Percentiles rank a stretch among this genome's conserved stretches.
Conservation (phyloP, 108 stramenopile genomes). For the Epithemia pelagica region DNA sequence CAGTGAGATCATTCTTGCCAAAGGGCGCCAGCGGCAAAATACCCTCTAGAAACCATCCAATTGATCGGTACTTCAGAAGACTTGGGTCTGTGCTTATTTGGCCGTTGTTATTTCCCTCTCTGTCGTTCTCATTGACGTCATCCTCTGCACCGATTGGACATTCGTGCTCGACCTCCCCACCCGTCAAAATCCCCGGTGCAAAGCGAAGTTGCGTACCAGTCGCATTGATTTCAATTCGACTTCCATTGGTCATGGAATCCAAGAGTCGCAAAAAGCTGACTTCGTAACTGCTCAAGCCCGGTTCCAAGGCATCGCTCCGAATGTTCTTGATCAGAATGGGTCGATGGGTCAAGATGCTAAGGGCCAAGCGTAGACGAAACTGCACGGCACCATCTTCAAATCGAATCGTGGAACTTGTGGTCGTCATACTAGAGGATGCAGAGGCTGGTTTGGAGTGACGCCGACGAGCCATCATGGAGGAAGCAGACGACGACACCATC, state of each 20-base stretch:
- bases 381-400: conserved; percentile 84
- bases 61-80: conserved; percentile 22
- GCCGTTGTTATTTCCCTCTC: not conserved
- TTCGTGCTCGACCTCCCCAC: conserved; percentile 84
- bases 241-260: conserved; percentile 94
- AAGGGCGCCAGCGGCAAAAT: conserved; percentile 93
- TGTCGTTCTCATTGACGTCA: not conserved
- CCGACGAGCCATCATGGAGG: too few relatives aligned
- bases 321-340: conserved; percentile 81
- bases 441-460: too few relatives aligned
- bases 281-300: conserved; percentile 79
- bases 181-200: conserved; percentile 86
- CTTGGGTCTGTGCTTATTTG: too few relatives aligned
- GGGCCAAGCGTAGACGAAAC: conserved; percentile 72
- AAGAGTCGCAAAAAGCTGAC: conserved; percentile 86
- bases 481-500: too few relatives aligned
- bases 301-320: conserved; percentile 69
- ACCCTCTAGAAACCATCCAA: conserved; percentile 98
- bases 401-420: conserved; percentile 22
- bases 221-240: conserved; percentile 92
- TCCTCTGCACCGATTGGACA: conserved; percentile 46
- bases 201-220: conserved; percentile 95
- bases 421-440: not conserved
- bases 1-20: conserved; percentile 80
- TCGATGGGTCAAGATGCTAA: conserved; percentile 72